Evolutionary conservation across 164 flowering plant genomes (phyloP), one percentile per base, ranked within the genome.

Genomic region (Magnolia sinica): DNA sequence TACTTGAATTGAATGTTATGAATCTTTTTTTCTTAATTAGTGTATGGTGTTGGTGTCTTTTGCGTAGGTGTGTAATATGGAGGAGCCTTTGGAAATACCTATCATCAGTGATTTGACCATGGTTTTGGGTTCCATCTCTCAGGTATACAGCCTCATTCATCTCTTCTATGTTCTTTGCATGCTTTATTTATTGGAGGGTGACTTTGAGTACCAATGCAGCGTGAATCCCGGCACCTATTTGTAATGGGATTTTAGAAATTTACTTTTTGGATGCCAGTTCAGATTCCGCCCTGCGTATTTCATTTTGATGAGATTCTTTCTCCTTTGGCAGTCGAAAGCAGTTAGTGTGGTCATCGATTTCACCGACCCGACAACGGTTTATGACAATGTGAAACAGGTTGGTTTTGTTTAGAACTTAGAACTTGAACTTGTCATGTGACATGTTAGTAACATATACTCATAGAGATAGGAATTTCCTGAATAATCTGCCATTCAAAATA

Each of bases 331-430:
- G 97, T 83, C 90, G 1, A 90, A 86, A 82, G 91, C 83, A 72
- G 88, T 78, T 1, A 87, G 87, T 27, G 92, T 92, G 11, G 96
- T 92, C 1, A 78, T 92, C 18, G 97, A 94, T 79, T 91, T 91
- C 82, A 94, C 97, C 23, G 90, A 91, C 59, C 93, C 96, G 79
- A 82, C 92, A 7, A 83, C 87, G 74, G 95, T 92, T 70, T 92
- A 94, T 79, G 97, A 94, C 77, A 94, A 92, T 84, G 97, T 94
- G 59, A 94, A 94, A 82, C 96, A 94, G 95, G 98, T 94, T 76
- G 37, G 68, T 8, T 37, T 70, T 75, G 24, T 69, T 37, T 27
- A n/a, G n/a, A 2, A 70, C 59, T 70, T 68, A n/a, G 31, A 68
- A 37, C 45, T 37, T 37, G 45, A 37, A 37, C 45, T 37, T 37